A percentile compares a stretch with the other conserved stretches of the same genome.
Conservation (phyloP, 352 stramenopile genomes). For the Peronosclerospora sorghi region DNA sequence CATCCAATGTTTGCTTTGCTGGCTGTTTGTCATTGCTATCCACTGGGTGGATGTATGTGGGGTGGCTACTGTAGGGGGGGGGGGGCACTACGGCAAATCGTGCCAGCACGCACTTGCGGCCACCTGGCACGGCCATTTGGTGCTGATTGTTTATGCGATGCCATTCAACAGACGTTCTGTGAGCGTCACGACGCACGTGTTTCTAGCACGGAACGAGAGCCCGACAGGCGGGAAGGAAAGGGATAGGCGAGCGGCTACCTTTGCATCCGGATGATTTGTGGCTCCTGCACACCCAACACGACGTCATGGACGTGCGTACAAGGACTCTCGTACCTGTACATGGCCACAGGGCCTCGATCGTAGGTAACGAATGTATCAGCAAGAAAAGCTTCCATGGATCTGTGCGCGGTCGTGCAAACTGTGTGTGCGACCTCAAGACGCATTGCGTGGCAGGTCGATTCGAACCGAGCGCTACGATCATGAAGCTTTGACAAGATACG, state of each 20-base stretch:
- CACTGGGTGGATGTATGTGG: not conserved
- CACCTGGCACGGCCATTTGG: slow-evolving; percentile 17
- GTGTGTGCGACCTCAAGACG: too few relatives aligned
- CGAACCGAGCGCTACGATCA: too few relatives aligned
- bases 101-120: not conserved
- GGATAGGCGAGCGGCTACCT: slow-evolving; percentile 22
- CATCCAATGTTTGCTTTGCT: slow-evolving; percentile 23
- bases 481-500: too few relatives aligned
- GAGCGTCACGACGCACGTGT: not conserved
- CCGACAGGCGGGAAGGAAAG: slow-evolving; percentile 7
- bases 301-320: too few relatives aligned
- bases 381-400: too few relatives aligned
- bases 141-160: slow-evolving; percentile 10
- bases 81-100: slow-evolving; percentile 17
- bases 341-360: too few relatives aligned
- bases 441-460: too few relatives aligned
- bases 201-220: slow-evolving; percentile 10
- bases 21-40: slow-evolving; percentile 21
- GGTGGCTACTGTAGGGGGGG: not conserved
- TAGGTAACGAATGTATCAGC: too few relatives aligned
- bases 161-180: slow-evolving; percentile 17
- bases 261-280: slow-evolving; percentile 19
- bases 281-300: not conserved
- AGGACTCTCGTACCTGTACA: too few relatives aligned
- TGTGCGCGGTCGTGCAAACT: too few relatives aligned